Conservation (phyloP, 1,284 basidiomycete genomes). For the Naganishia liquefaciens region DNA sequence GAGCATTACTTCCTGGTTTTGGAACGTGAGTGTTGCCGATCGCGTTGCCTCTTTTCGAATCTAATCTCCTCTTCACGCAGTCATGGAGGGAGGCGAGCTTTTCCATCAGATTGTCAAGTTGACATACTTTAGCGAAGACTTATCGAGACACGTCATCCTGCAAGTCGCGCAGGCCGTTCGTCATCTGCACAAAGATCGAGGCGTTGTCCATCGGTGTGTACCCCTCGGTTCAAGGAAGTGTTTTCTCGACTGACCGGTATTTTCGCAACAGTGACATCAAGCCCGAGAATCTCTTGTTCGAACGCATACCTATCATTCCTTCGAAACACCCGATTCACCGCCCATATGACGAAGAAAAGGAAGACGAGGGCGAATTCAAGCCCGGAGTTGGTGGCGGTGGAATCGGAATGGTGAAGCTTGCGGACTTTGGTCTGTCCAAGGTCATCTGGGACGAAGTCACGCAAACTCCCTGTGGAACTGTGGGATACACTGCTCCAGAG, state of each 20-base stretch:
- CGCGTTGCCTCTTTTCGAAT: conserved; percentile 12
- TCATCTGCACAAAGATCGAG: conserved; percentile 95
- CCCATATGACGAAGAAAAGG: conserved; percentile 97
- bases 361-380: conserved; percentile 95
- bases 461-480: conserved; percentile 98
- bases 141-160: conserved; percentile 91
- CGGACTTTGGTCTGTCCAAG: conserved; percentile 97
- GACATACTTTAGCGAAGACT: conserved; percentile 96
- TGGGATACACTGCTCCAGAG: conserved; percentile 98
- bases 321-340: conserved; percentile 73
- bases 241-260: not conserved
- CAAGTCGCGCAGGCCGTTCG: conserved; percentile 95
- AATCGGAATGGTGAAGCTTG: conserved; percentile 97
- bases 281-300: conserved; percentile 95
- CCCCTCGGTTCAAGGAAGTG: not conserved
- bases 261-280: conserved; percentile 79
- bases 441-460: conserved; percentile 99
- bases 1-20: conserved; percentile 95
- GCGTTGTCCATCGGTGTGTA: conserved; percentile 82
- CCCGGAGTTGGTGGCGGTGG: conserved; percentile 91
- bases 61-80: conserved; percentile 53
- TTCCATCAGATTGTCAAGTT: conserved; percentile 99
- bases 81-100: conserved; percentile 95
- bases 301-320: conserved; percentile 87
- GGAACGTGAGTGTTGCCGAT: conserved; percentile 65